These are phyloP conservation scores for Backusella morwellensis DNA, from an alignment of 192 early-diverging fungal genomes.

Conservation along the genomic window DNA sequence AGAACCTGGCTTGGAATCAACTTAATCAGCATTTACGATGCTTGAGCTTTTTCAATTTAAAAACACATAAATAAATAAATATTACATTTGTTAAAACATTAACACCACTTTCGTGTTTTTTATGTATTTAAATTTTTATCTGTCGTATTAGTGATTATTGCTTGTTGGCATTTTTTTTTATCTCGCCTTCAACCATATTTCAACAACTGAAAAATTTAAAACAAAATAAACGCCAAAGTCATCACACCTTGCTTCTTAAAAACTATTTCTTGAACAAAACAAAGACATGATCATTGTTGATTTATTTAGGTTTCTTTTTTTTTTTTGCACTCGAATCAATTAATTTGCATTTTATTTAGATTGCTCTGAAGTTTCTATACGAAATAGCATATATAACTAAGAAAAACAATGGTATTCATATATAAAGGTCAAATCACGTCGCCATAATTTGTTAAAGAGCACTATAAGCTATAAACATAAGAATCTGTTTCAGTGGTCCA, in stretches of 20 bases:
- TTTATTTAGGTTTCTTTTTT: background rate
- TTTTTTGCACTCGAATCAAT: background rate
- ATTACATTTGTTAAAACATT: background rate
- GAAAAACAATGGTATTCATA: background rate
- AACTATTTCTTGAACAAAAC: background rate
- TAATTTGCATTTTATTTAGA: background rate
- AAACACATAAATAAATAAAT: background rate
- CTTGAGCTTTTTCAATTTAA: background rate
- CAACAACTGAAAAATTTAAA: background rate
- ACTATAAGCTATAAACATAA: background rate
- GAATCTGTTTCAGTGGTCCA: background rate
- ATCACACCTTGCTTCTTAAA: background rate
- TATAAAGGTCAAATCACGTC: background rate
- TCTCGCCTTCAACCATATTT: background rate
- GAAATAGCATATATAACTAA: background rate
- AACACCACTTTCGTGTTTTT: background rate
- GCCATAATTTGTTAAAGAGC: background rate
- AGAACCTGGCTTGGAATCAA: background rate
- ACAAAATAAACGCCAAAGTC: background rate
- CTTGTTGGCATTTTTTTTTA: background rate
- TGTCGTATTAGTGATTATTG: background rate
- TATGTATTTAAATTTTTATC: background rate
- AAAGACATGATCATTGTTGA: background rate
- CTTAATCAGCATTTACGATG: background rate
- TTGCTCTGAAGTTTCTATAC: background rate